Percentiles rank a stretch among this genome's conserved stretches.
These are phyloP conservation scores for Heritiera fomes DNA, from an alignment of 345 rosid genomes.

Conservation along the genomic window DNA sequence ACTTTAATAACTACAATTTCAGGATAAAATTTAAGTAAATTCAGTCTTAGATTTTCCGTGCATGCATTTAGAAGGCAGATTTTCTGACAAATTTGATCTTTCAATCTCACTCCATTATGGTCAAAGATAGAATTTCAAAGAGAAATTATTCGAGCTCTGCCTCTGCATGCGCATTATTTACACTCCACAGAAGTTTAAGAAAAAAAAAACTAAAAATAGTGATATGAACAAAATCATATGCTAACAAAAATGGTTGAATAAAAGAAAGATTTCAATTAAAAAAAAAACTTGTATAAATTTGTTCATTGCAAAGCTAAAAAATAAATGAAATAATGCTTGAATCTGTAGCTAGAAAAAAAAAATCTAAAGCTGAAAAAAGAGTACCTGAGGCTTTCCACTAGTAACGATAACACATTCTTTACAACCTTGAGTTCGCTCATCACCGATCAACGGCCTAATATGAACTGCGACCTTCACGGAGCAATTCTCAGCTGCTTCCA, in stretches of 20 bases:
- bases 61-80: not conserved
- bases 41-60: not conserved
- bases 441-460: slow-evolving; percentile 72
- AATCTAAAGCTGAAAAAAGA: not conserved
- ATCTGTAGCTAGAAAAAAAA: not conserved
- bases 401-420: slow-evolving; percentile 69
- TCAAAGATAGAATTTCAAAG: not conserved
- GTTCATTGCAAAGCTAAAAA: not conserved
- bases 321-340: not conserved
- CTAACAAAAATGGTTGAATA: not conserved
- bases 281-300: not conserved
- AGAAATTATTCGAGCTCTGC: not conserved
- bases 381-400: slow-evolving; percentile 75
- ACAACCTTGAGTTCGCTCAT: slow-evolving; percentile 71
- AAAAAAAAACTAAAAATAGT: not conserved
- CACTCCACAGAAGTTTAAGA: not conserved
- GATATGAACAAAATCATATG: not conserved
- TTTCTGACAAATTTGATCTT: not conserved
- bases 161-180: not conserved
- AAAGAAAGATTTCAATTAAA: not conserved
- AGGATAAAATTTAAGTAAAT: not conserved
- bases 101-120: not conserved
- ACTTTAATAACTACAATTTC: slow-evolving; percentile 6
- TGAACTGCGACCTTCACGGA: slow-evolving; percentile 79
- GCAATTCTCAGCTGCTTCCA: slow-evolving; percentile 52